These are phyloP conservation scores for Linnemannia elongata DNA, from an alignment of 192 early-diverging fungal species.

Conservation along the genomic window DNA sequence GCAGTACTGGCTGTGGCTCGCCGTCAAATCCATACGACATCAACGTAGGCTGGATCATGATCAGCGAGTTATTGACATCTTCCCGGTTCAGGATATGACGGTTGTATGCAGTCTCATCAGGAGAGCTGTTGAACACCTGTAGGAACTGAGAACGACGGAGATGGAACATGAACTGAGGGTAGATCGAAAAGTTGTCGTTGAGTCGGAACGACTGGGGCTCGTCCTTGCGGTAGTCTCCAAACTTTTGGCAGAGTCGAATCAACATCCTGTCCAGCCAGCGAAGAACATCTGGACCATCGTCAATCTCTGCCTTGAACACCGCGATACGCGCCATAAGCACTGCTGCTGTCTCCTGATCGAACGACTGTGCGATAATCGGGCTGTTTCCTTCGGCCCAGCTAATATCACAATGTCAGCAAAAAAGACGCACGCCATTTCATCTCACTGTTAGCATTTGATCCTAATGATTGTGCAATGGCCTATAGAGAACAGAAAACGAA, in stretches of 20 bases:
- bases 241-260: slow-evolving; percentile 97
- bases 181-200: slow-evolving; percentile 94
- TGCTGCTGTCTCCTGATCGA: slow-evolving; percentile 98
- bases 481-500: background rate
- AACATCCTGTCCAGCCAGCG: slow-evolving; percentile 99
- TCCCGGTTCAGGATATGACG: slow-evolving; percentile 94
- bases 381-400: slow-evolving; percentile 81
- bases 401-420: background rate
- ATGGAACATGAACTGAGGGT: slow-evolving; percentile 99
- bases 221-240: slow-evolving; percentile 96
- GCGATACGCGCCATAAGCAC: slow-evolving; percentile 98
- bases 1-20: slow-evolving; percentile 88
- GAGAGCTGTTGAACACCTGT: slow-evolving; percentile 99
- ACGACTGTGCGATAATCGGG: slow-evolving; percentile 90
- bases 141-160: slow-evolving; percentile 96
- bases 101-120: slow-evolving; percentile 97
- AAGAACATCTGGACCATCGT: slow-evolving; percentile 97
- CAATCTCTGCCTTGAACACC: slow-evolving; percentile 96
- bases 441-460: background rate
- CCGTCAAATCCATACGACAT: slow-evolving; percentile 93
- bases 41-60: slow-evolving; percentile 99
- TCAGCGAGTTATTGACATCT: slow-evolving; percentile 96
- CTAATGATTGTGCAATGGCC: background rate
- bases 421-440: background rate
- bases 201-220: slow-evolving; percentile 94